phyloP scores from a whole-genome alignment of 257 asterid species.

The Solanum acaule region DNA sequence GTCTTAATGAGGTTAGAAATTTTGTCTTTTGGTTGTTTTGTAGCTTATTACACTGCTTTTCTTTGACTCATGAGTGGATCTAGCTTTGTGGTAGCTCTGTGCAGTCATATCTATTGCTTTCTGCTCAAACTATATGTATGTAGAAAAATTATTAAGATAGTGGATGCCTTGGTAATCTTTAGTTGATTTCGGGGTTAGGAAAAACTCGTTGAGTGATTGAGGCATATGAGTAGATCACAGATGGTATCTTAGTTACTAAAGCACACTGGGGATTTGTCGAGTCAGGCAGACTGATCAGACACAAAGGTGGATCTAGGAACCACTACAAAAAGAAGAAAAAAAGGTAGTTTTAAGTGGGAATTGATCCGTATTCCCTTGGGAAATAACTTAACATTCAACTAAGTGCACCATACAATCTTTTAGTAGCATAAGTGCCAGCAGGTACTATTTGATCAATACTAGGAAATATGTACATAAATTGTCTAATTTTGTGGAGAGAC shows the following conservation, averaged over 20 bases:
- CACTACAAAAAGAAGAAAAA: no score
- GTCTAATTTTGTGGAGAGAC: neutral
- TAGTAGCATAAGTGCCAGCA: neutral
- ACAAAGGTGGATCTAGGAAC: neutral
- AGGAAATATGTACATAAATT: neutral
- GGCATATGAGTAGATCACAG: neutral
- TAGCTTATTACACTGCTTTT: neutral
- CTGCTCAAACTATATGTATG: neutral
- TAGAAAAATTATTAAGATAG: neutral
- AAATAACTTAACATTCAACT: neutral
- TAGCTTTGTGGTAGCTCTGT: neutral
- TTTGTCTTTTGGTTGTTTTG: neutral
- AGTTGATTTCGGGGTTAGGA: neutral
- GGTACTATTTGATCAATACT: neutral
- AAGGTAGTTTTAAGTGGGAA: neutral
- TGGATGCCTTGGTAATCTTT: neutral
- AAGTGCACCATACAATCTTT: neutral
- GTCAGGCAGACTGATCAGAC: neutral
- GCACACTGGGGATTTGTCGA: neutral
- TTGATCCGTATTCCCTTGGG: neutral
- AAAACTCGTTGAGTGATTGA: neutral
- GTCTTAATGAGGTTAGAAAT: conserved; percentile 45
- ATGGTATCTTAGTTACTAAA: neutral
- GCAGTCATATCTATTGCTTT: neutral
- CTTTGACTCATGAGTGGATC: neutral